Percentiles rank a stretch among this genome's conserved stretches.
These are phyloP conservation scores for Phytopythium mirpurense DNA, from an alignment of 352 stramenopile genomes.

Conservation along the genomic window DNA sequence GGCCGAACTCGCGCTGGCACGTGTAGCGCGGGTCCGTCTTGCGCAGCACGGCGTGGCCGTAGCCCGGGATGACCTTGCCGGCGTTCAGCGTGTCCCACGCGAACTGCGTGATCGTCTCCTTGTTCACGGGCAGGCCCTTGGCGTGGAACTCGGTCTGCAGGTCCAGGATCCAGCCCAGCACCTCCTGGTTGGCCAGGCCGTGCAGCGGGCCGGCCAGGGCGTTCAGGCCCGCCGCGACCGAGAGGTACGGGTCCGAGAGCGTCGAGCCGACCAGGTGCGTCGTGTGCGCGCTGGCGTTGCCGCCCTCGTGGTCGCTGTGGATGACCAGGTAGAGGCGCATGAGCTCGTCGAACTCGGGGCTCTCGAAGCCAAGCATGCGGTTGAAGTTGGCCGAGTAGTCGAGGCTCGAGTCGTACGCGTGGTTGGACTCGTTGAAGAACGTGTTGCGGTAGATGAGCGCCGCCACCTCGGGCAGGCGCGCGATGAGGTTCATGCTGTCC, in stretches of 20 bases:
- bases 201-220: constrained; percentile 97
- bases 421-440: constrained; percentile 95
- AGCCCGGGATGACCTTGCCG: constrained; percentile 98
- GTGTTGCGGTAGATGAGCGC: constrained; percentile 98
- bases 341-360: constrained; percentile 96
- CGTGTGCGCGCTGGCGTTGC: constrained; percentile 97
- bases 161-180: constrained; percentile 92
- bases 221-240: constrained; percentile 95
- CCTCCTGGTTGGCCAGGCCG: constrained; percentile 99
- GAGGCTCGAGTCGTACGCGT: constrained; percentile 91
- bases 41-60: constrained; percentile 97
- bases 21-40: constrained; percentile 99
- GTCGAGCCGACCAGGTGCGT: constrained; percentile 98
- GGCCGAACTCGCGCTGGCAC: constrained; percentile 98
- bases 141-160: constrained; percentile 95
- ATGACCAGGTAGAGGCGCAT: constrained; percentile 99
- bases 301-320: constrained; percentile 99
- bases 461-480: constrained; percentile 95
- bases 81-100: constrained; percentile 98
- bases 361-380: constrained; percentile 97
- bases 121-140: constrained; percentile 95
- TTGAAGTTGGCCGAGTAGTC: constrained; percentile 99
- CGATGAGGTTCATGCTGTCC: constrained; percentile 98
- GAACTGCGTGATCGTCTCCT: constrained; percentile 99
- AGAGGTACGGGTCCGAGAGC: constrained; percentile 97